Conservation (phyloP, 1,284 basidiomycete genomes). For the Fomitiporia mediterranea region DNA sequence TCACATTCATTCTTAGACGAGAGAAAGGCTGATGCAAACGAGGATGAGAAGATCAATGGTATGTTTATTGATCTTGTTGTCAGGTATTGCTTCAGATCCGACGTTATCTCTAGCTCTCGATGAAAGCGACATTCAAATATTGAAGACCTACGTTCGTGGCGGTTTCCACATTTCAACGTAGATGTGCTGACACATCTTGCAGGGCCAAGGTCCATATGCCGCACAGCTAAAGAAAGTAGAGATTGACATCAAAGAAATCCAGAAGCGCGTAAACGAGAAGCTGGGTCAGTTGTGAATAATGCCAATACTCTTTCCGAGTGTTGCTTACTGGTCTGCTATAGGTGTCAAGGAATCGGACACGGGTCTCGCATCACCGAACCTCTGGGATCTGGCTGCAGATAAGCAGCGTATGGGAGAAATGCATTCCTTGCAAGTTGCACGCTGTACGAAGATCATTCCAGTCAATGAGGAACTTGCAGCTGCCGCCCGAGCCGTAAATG, state of each 20-base stretch:
- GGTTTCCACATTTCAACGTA: slow-evolving; percentile 4
- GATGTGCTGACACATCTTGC: slow-evolving; percentile 24
- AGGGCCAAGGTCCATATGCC: slow-evolving; percentile 99
- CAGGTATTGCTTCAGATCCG: too few relatives aligned
- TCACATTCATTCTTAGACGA: slow-evolving; percentile 48
- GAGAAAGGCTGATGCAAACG: slow-evolving; percentile 78
- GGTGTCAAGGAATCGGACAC: slow-evolving; percentile 99
- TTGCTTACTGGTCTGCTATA: slow-evolving; percentile 26
- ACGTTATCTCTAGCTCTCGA: slow-evolving; percentile 68
- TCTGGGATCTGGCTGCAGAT: slow-evolving; percentile 93
- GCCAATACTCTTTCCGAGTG: not conserved
- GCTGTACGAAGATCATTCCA: slow-evolving; percentile 98
- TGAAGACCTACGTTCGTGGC: slow-evolving; percentile 87
- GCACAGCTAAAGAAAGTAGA: slow-evolving; percentile 86
- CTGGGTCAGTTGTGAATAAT: slow-evolving; percentile 63
- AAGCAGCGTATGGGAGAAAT: slow-evolving; percentile 88
- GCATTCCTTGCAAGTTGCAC: slow-evolving; percentile 93
- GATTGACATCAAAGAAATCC: slow-evolving; percentile 91
- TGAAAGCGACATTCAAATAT: slow-evolving; percentile 97
- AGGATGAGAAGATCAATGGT: slow-evolving; percentile 92
- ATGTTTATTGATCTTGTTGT: slow-evolving; percentile 28
- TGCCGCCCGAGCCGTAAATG: slow-evolving; percentile 67
- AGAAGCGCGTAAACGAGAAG: slow-evolving; percentile 96
- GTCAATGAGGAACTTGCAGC: slow-evolving; percentile 69
- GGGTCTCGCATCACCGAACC: slow-evolving; percentile 92